Evolutionary conservation across 75 land plant genomes (phyloP).

Genomic region (Azolla pinnata): DNA sequence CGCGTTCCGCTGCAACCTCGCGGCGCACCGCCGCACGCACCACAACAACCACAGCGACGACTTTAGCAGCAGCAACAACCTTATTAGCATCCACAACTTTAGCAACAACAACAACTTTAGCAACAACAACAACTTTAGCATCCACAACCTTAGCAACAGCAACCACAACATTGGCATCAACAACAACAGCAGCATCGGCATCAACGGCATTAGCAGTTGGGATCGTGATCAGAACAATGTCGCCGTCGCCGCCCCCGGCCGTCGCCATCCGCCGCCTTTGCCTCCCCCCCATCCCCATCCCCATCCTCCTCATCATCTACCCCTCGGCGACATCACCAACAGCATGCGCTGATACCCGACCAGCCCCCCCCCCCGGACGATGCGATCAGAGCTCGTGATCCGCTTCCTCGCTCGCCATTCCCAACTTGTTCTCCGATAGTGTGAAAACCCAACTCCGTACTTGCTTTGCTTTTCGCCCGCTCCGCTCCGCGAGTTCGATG

Average conservation of each 20-base stretch:
- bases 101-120: no score
- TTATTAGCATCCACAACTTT: neutral
- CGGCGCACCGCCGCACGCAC: slow-evolving; percentile 22
- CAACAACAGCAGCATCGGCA: neutral
- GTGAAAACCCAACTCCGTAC: no score
- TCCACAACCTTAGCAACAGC: neutral
- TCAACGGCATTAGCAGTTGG: neutral
- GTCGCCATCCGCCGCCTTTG: neutral
- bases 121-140: no score
- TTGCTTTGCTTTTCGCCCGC: neutral
- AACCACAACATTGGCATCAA: neutral
- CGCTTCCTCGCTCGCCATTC: no score
- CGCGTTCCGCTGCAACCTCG: slow-evolving; percentile 37
- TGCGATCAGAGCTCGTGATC: no score
- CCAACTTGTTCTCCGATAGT: no score
- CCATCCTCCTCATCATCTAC: neutral
- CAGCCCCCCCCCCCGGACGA: neutral
- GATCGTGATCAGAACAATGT: neutral
- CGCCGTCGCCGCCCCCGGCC: neutral
- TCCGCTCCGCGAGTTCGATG: neutral
- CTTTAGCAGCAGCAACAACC: neutral
- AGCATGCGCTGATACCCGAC: neutral
- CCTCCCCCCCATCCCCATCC: neutral
- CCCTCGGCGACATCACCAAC: neutral
- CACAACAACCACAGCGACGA: slow-evolving; percentile 18